These are phyloP conservation scores for Suillus luteus DNA, from an alignment of 768 basidiomycete genomes.

Conservation along the genomic window DNA sequence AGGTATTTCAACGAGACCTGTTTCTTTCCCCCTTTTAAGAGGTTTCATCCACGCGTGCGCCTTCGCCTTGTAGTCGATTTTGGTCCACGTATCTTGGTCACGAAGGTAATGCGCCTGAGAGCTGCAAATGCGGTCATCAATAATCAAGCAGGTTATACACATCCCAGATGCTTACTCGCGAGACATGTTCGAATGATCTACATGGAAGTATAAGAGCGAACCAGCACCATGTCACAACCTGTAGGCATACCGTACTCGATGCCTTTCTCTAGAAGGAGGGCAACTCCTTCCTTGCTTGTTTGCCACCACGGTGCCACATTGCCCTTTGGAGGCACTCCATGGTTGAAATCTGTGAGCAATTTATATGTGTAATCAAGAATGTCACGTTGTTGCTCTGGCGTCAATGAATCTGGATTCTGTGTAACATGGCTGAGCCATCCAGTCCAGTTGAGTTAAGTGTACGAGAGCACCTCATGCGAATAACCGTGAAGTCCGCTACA, in stretches of 20 bases:
- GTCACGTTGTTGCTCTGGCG: conserved; percentile 63
- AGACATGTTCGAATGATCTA: conserved; percentile 57
- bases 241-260: conserved; percentile 59
- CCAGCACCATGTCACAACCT: conserved; percentile 7
- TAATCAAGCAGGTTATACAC: background rate
- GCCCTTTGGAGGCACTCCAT: conserved; percentile 55
- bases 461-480: conserved; percentile 54
- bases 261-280: conserved; percentile 69
- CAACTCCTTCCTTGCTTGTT: conserved; percentile 59
- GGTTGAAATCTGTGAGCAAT: conserved; percentile 60
- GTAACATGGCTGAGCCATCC: background rate
- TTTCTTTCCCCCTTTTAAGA: conserved; percentile 57
- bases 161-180: conserved; percentile 39
- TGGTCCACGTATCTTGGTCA: conserved; percentile 66
- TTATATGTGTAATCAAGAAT: conserved; percentile 64
- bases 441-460: background rate
- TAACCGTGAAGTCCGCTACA: conserved; percentile 63
- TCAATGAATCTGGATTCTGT: conserved; percentile 60
- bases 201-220: conserved; percentile 10
- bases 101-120: conserved; percentile 67
- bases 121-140: conserved; percentile 19
- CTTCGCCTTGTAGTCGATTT: conserved; percentile 58
- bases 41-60: conserved; percentile 75
- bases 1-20: conserved; percentile 61
- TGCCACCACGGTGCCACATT: conserved; percentile 81